Percentiles rank a stretch among this genome's conserved stretches.
phyloP scores from a whole-genome alignment of 352 stramenopile genomes.

The Globisporangium recalcitrans region DNA sequence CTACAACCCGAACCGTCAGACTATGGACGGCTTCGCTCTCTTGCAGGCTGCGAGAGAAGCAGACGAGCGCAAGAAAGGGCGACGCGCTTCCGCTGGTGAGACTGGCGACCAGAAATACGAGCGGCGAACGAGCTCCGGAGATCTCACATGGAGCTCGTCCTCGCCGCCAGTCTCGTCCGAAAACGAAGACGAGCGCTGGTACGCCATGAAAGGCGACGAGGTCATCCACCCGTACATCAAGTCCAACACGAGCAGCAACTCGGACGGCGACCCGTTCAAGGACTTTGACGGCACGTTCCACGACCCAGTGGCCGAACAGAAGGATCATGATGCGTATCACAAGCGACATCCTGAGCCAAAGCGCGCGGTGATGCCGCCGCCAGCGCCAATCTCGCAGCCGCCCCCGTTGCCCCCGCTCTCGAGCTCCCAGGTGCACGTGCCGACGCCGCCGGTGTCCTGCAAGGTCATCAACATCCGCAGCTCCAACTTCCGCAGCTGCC shows the following conservation, averaged over 20 bases:
- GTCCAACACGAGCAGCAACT: constrained; percentile 16
- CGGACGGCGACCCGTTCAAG: constrained; percentile 11
- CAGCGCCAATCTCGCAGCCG: background rate
- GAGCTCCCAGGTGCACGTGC: constrained; percentile 1
- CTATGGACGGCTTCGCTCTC: constrained; percentile 31
- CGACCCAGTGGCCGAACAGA: constrained; percentile 1
- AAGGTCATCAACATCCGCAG: constrained; percentile 61
- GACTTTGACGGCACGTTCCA: constrained; percentile 21
- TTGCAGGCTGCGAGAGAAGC: constrained; percentile 23
- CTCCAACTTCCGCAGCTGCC: constrained; percentile 26
- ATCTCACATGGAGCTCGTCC: constrained; percentile 16
- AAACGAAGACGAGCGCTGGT: constrained; percentile 20
- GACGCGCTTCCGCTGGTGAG: background rate
- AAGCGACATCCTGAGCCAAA: background rate
- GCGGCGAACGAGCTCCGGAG: constrained; percentile 11
- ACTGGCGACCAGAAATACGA: constrained; percentile 11
- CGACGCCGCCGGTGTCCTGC: constrained; percentile 16
- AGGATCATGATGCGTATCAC: background rate
- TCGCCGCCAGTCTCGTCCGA: constrained; percentile 9
- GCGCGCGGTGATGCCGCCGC: background rate
- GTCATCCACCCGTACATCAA: constrained; percentile 10
- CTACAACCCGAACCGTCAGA: constrained; percentile 19
- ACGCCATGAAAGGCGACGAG: constrained; percentile 12
- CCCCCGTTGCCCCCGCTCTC: background rate
- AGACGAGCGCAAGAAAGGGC: constrained; percentile 9